Evolutionary conservation across 2,329 filamentous ascomycete genomes (phyloP), one percentile per base, ranked within the genome.

Genomic region (Fusarium poae): DNA sequence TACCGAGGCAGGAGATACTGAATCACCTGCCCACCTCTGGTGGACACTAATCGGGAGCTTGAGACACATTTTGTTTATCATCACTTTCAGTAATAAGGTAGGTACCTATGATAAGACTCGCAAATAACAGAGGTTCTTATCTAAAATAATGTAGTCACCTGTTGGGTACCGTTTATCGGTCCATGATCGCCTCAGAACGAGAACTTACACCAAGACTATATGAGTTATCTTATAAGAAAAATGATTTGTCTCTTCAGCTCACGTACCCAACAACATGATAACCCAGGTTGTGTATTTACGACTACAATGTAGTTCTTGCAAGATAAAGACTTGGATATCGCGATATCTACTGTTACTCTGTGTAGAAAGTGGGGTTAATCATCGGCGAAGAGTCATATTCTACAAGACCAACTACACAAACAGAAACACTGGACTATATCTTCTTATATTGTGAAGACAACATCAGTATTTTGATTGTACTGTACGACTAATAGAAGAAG

Each of bases 351-450:
- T n/a, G 4, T n/a, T 12, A 13, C 15, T 18, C 32, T 34, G 3
- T 20, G 6, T 6, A 25, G 23, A 40, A 51, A 40, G 62, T 42
- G 60, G 60, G 45, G 62, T 53, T 34, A 3, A 43, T 37, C 15
- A n/a, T 46, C 62, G 45, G 62, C 54, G 18, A 65, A 39, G 60
- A 59, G 40, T 65, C 62, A 65, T 65, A 32, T 25, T 50, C 8
- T 21, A 40, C 23, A 40, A 20, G 9, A 29, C 8, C 12, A 48
- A 34, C 29, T 32, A 18, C 5, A 32, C 15, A 16, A 8, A 32
- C 15, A 23, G n/a, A n/a, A 12, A n/a, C n/a, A 30, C n/a, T 30
- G 20, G 15, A 4, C 4, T 34, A 13, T 23, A 34, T 34, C 11
- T 15, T 5, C 8, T 45, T 30, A 2, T n/a, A 10, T 5, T 21